Evolutionary conservation across 2,329 filamentous ascomycete genomes (phyloP).

Genomic region (Trichoderma gracile): DNA sequence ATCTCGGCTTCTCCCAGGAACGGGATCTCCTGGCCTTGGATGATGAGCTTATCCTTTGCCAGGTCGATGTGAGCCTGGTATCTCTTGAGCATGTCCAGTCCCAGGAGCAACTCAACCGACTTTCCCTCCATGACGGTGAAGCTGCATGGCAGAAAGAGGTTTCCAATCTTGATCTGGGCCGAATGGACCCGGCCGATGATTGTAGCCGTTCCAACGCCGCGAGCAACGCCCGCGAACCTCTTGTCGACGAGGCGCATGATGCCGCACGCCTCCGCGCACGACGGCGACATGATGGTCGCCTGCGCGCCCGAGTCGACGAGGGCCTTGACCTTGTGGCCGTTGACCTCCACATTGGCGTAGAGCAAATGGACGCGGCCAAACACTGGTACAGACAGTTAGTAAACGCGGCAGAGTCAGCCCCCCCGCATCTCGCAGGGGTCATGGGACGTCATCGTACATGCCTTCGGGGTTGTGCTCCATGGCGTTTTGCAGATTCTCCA

Average conservation of each 20-base stretch:
- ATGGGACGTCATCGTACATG: slow-evolving; percentile 41
- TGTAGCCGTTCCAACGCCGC: slow-evolving; percentile 89
- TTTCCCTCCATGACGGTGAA: slow-evolving; percentile 99
- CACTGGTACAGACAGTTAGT: slow-evolving; percentile 52
- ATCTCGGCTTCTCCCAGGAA: slow-evolving; percentile 94
- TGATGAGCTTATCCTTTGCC: slow-evolving; percentile 78
- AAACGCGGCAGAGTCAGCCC: slow-evolving; percentile 23
- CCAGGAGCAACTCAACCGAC: slow-evolving; percentile 87
- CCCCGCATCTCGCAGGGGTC: slow-evolving; percentile 16
- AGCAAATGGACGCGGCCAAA: slow-evolving; percentile 96
- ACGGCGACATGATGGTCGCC: slow-evolving; percentile 97
- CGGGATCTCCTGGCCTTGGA: slow-evolving; percentile 82
- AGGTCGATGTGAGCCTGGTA: slow-evolving; percentile 94
- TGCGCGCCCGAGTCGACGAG: slow-evolving; percentile 97
- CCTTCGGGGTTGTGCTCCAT: slow-evolving; percentile 98
- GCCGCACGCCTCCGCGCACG: slow-evolving; percentile 85
- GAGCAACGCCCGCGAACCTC: slow-evolving; percentile 87
- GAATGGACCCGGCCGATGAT: slow-evolving; percentile 95
- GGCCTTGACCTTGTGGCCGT: slow-evolving; percentile 87
- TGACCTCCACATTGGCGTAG: slow-evolving; percentile 94
- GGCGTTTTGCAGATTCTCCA: slow-evolving; percentile 93
- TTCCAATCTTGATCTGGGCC: slow-evolving; percentile 90
- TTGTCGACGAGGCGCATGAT: slow-evolving; percentile 96
- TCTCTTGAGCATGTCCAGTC: slow-evolving; percentile 94
- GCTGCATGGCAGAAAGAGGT: slow-evolving; percentile 82